Percentiles rank a stretch among this genome's conserved stretches.
Evolutionary conservation across 1,139 yeast genomes (phyloP).

Genomic region (Saccharomyces hybrid): DNA sequence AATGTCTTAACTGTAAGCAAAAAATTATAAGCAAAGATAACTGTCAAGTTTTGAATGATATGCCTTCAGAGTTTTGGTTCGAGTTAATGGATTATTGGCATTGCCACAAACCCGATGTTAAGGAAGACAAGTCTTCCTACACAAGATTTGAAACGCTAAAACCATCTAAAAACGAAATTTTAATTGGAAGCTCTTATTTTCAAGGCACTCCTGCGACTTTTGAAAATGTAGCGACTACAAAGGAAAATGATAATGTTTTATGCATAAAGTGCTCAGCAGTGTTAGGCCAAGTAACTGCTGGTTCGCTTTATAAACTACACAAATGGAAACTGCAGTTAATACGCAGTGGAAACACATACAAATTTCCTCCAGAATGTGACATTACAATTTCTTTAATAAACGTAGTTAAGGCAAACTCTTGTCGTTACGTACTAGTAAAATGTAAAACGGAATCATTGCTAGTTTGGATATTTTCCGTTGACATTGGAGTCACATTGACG

Average conservation of each 20-base stretch:
- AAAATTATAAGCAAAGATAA: slow-evolving; percentile 11
- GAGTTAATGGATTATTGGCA: slow-evolving; percentile 98
- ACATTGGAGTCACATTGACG: slow-evolving; percentile 12
- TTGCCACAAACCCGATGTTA: slow-evolving; percentile 75
- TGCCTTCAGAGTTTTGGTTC: slow-evolving; percentile 92
- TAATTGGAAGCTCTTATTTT: slow-evolving; percentile 25
- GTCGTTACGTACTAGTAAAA: slow-evolving; percentile 17
- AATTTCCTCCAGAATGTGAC: slow-evolving; percentile 18
- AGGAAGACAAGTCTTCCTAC: slow-evolving; percentile 3
- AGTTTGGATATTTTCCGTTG: slow-evolving; percentile 27
- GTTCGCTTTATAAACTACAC: slow-evolving; percentile 14
- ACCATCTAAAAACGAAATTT: slow-evolving; percentile 22
- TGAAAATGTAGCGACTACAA: slow-evolving; percentile 2
- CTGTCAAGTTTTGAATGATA: slow-evolving; percentile 39
- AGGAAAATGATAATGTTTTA: slow-evolving; percentile 10
- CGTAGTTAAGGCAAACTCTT: slow-evolving; percentile 18
- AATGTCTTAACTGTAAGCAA: slow-evolving; percentile 15
- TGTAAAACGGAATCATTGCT: slow-evolving; percentile 8
- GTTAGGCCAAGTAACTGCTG: slow-evolving; percentile 17
- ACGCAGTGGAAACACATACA: not conserved
- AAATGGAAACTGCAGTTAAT: slow-evolving; percentile 22
- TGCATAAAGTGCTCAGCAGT: slow-evolving; percentile 11
- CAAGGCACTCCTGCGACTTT: slow-evolving; percentile 13
- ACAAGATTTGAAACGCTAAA: slow-evolving; percentile 13
- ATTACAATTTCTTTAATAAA: slow-evolving; percentile 18